Evolutionary conservation across 192 early-diverging fungal genomes (phyloP).

Genomic region (Umbelopsis ramanniana): DNA sequence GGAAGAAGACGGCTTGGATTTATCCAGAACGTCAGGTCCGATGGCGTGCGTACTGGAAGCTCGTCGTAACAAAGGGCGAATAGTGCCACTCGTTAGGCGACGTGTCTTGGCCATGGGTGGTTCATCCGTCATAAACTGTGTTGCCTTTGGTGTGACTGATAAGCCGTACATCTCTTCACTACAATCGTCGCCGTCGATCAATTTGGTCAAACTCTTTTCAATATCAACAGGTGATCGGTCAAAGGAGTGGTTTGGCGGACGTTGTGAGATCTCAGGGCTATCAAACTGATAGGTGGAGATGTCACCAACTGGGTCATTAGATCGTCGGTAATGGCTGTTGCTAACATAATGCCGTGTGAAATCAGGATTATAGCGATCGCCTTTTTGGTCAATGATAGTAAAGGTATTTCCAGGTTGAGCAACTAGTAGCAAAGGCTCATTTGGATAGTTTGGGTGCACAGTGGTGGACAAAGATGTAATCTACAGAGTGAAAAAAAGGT

Average conservation of each 20-base stretch:
- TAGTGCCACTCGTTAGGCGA: slow-evolving; percentile 5
- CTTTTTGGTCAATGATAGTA: slow-evolving; percentile 47
- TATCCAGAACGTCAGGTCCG: slow-evolving; percentile 7
- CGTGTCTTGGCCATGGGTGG: slow-evolving; percentile 2
- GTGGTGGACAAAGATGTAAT: slow-evolving; percentile 55
- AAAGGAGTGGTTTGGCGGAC: not conserved
- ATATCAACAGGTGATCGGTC: slow-evolving; percentile 6
- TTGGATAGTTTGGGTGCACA: slow-evolving; percentile 41
- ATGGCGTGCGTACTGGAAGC: slow-evolving; percentile 14
- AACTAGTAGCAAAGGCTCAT: slow-evolving; percentile 51
- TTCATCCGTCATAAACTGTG: slow-evolving; percentile 4
- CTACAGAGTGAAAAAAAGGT: slow-evolving; percentile 22
- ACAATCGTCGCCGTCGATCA: slow-evolving; percentile 4
- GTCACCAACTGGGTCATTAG: slow-evolving; percentile 2
- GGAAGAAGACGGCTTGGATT: not conserved
- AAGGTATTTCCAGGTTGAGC: slow-evolving; percentile 58
- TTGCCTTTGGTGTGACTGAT: slow-evolving; percentile 3
- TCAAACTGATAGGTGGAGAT: slow-evolving; percentile 13
- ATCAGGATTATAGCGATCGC: slow-evolving; percentile 39
- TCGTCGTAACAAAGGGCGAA: slow-evolving; percentile 24
- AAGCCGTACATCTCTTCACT: slow-evolving; percentile 19
- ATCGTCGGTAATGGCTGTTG: slow-evolving; percentile 13
- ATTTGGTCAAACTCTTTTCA: not conserved
- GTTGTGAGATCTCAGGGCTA: slow-evolving; percentile 8
- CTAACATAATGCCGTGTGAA: slow-evolving; percentile 36